Percentiles rank a stretch among this genome's conserved stretches.
phyloP scores from a whole-genome alignment of 225 moss, liverwort and hornwort genomes.

The Pseudisothecium myosuroides region DNA sequence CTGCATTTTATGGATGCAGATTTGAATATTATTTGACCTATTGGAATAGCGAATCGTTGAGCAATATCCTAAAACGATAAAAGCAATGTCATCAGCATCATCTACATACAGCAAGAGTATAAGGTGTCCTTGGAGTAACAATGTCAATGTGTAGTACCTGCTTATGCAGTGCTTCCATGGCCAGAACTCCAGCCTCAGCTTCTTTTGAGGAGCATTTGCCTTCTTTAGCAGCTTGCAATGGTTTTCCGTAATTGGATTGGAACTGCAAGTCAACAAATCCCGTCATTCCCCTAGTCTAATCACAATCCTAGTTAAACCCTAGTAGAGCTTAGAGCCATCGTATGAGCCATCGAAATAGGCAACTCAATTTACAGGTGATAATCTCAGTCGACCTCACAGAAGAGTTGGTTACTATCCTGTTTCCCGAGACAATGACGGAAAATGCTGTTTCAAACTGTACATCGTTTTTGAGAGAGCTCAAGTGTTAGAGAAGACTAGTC shows the following conservation, averaged over 20 bases:
- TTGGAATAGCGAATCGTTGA: neutral
- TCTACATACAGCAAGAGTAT: neutral
- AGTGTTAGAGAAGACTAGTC: neutral
- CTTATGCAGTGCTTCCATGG: constrained; percentile 94
- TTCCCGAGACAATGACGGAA: neutral
- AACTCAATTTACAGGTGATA: neutral
- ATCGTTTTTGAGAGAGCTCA: neutral
- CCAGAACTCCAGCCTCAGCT: constrained; percentile 79
- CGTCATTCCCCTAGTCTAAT: neutral
- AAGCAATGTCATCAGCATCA: neutral
- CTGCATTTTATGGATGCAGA: neutral
- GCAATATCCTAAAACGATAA: neutral
- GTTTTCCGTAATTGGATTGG: constrained; percentile 80
- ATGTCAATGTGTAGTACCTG: constrained; percentile 30
- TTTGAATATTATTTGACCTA: neutral
- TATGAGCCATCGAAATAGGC: neutral
- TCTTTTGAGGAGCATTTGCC: constrained; percentile 81
- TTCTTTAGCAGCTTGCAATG: constrained; percentile 74
- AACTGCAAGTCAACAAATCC: constrained; percentile 34
- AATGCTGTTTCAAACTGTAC: neutral
- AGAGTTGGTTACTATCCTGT: neutral
- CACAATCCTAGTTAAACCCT: neutral
- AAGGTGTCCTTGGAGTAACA: neutral
- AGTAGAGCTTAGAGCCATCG: neutral
- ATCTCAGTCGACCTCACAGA: neutral